Conservation (phyloP, 2,329 filamentous ascomycete species). For the Byssoonygena ceratinophila region DNA sequence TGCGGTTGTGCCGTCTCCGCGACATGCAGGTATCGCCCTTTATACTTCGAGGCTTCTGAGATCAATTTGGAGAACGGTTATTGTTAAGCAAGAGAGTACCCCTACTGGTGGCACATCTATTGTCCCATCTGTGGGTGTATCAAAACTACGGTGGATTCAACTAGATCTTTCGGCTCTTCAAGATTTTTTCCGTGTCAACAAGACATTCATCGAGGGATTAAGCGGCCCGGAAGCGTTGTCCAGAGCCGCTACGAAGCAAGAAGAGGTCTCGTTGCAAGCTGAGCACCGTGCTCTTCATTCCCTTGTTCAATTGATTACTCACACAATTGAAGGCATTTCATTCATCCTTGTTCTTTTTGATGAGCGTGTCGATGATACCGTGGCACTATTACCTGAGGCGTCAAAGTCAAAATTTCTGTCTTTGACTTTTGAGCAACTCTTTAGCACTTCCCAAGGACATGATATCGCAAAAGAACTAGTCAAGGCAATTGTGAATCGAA, state of each 20-base stretch:
- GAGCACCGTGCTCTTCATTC: conserved; percentile 89
- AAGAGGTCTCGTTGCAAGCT: conserved; percentile 82
- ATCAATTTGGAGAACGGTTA: conserved; percentile 72
- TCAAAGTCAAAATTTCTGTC: conserved; percentile 59
- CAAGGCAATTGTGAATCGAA: conserved; percentile 95
- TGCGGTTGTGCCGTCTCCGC: conserved; percentile 73
- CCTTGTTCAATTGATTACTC: conserved; percentile 71
- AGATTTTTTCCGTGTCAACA: conserved; percentile 77
- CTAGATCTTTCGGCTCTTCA: conserved; percentile 67
- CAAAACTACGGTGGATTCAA: conserved; percentile 67
- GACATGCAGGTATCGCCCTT: conserved; percentile 76
- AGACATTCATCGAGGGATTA: conserved; percentile 81
- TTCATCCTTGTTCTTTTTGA: conserved; percentile 94
- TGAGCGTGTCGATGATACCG: conserved; percentile 81
- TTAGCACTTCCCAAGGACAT: conserved; percentile 66
- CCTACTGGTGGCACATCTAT: conserved; percentile 55
- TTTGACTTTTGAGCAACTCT: conserved; percentile 79
- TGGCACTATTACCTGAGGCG: conserved; percentile 59
- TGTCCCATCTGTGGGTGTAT: conserved; percentile 52
- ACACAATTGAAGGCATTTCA: conserved; percentile 91
- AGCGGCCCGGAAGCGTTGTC: conserved; percentile 82
- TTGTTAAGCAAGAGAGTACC: conserved; percentile 49
- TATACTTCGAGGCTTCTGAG: conserved; percentile 84
- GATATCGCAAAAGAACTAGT: conserved; percentile 89
- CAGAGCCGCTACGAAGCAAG: conserved; percentile 67